phyloP scores from a whole-genome alignment of 2,329 filamentous ascomycete species.

The Pezicula radicicola region DNA sequence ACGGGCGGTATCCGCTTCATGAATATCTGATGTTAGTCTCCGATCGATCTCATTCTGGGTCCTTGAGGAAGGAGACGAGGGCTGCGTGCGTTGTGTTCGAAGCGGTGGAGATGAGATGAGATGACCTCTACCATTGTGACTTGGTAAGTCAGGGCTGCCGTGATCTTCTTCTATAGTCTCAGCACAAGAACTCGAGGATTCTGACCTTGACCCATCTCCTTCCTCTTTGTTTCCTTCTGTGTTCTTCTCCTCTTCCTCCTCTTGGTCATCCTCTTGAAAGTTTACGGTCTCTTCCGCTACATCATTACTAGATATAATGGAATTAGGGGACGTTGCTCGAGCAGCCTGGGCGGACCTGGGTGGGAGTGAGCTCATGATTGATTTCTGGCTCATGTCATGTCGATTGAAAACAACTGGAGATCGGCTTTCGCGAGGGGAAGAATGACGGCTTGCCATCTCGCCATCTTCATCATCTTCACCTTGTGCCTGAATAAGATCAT shows the following conservation, averaged over 20 bases:
- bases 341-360: constrained; percentile 1
- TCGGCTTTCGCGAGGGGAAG: constrained; percentile 22
- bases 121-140: background rate
- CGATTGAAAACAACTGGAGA: constrained; percentile 23
- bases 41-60: constrained; percentile 24
- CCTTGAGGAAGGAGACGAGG: constrained; percentile 12
- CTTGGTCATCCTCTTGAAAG: background rate
- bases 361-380: no score
- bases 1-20: constrained; percentile 14
- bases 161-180: constrained; percentile 8
- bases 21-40: constrained; percentile 25
- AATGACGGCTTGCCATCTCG: constrained; percentile 16
- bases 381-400: constrained; percentile 1
- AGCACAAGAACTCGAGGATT: background rate
- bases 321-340: background rate
- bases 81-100: constrained; percentile 13
- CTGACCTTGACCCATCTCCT: background rate
- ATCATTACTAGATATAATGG: background rate
- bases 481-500: background rate
- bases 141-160: constrained; percentile 10
- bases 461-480: constrained; percentile 8
- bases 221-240: background rate
- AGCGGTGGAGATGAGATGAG: constrained; percentile 4
- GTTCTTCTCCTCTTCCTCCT: background rate
- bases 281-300: background rate